Evolutionary conservation across 768 basidiomycete species (phyloP), one percentile per base, ranked within the genome.

Genomic region (Leucogyrophana mollusca): DNA sequence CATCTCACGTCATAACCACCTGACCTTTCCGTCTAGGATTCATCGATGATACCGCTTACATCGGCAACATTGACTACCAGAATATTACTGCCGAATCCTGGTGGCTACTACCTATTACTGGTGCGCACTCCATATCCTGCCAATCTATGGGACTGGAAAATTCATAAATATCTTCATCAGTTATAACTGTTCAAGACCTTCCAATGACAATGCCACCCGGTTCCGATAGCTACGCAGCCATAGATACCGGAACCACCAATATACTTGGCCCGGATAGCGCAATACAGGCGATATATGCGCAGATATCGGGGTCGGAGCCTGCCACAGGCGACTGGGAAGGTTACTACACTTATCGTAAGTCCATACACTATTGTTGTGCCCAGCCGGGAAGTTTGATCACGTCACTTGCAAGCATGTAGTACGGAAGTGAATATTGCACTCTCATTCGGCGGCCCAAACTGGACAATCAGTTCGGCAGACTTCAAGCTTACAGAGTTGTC

Each of bases 191-290:
- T 2, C 66, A 73, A 42, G 67, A 65, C 2, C 50, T 2, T 22
- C 34, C 50, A 9, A 47, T 69, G 14, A 46, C 59, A 0, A 6
- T 68, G n/a, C 22, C 43, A 4, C 47, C 43, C 0, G n/a, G n/a
- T n/a, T n/a, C n/a, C n/a, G 58, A 61, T 4, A 24, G 49, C 16
- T 48, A 56, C 34, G 73, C 70, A 16, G 80, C 77, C 20, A 82
- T 83, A 46, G 81, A 83, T 47, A 82, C 80, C 2, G 81, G 80
- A 22, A 83, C 81, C 2, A 83, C 82, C 21, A 68, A 83, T 46
- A 73, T 83, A 30, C 79, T 70, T 10, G 82, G 73, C 1, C 81
- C 81, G 0, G 14, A 65, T 3, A 48, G 47, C 9, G 59, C 64
- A n/a, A 66, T 79, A 11, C 21, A 53, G 24, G 57, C 60, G 9